Evolutionary conservation across 2,329 filamentous ascomycete genomes (phyloP), one percentile per base, ranked within the genome.

Genomic region (Apiospora kogelbergensis): DNA sequence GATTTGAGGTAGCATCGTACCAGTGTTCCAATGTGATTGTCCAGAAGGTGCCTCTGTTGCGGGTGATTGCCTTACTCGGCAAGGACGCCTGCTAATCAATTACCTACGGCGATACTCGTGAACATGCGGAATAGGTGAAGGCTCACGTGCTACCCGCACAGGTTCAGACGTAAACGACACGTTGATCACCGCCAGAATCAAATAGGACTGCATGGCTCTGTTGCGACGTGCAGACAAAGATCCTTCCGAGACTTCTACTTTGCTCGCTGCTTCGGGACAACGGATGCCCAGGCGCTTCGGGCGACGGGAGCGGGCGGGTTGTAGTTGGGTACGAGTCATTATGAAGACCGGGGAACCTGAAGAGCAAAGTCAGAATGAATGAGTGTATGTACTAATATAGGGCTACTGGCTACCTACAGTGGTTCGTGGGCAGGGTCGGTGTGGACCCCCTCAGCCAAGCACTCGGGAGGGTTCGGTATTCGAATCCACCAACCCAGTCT

Each of bases 391-490:
- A 2, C 2, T 41, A 42, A 3, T 33, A 4, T 57, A 57, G 53
- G 53, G 53, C 53, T 37, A n/a, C n/a, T n/a, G n/a, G n/a, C n/a
- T n/a, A n/a, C n/a, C n/a, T n/a, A 60, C 37, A 37, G 48, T 57
- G 48, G 48, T 57, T 57, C 53, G 26, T 60, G 53, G 53, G 15
- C 30, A n/a, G 17, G 15, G 30, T 26, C 13, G 24, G 46, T 26
- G 30, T 37, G 53, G 53, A 7, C 26, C 26, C 26, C 53, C 53
- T 17, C 20, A 57, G 48, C 48, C 53, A 60, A 60, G 53, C 53
- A 65, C 41, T 65, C 63, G 63, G 63, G 41, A 65, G 41, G 63
- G 13, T 65, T 65, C 63, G 63, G 63, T 65, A 17, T 45, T 65
- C 10, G 13, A n/a, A 33, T n/a, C 24, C 41, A 45, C 33, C 24